phyloP scores from a whole-genome alignment of 768 basidiomycete species.

The Boletus edulis region DNA sequence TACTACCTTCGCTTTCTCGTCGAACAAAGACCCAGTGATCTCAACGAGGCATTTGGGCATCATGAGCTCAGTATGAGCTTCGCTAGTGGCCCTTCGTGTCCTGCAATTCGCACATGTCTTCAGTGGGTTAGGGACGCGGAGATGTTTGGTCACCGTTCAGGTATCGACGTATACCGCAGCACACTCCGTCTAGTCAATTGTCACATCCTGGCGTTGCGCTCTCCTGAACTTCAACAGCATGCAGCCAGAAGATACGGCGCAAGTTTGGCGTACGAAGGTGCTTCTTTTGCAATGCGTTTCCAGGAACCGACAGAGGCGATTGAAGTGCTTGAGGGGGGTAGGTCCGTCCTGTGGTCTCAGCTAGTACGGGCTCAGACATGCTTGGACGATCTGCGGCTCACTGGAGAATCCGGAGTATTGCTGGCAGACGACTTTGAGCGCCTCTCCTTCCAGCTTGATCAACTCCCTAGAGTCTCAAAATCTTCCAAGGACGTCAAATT shows the following conservation, averaged over 20 bases:
- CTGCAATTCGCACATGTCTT: conserved; percentile 19
- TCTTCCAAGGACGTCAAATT: conserved; percentile 16
- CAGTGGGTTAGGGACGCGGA: conserved; percentile 25
- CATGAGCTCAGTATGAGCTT: conserved; percentile 22
- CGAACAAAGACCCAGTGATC: conserved; percentile 15
- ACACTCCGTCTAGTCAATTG: conserved; percentile 25
- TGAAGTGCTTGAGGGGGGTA: conserved; percentile 31
- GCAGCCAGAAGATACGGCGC: conserved; percentile 10
- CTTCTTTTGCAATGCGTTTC: conserved; percentile 26
- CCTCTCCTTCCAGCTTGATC: conserved; percentile 15
- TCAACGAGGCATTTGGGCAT: conserved; percentile 25
- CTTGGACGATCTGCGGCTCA: conserved; percentile 26
- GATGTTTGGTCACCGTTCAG: conserved; percentile 22
- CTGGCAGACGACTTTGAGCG: conserved; percentile 24
- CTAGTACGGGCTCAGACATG: conserved; percentile 23
- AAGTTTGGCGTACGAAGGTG: conserved; percentile 27
- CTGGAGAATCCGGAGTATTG: conserved; percentile 15
- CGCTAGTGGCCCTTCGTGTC: conserved; percentile 11
- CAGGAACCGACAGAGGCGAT: conserved; percentile 25
- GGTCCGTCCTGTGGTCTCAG: conserved; percentile 36
- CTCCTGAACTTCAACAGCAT: conserved; percentile 15
- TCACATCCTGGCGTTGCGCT: conserved; percentile 14
- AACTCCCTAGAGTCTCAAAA: conserved; percentile 4
- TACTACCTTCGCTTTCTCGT: conserved; percentile 27
- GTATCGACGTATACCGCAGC: conserved; percentile 28